Conservation (phyloP, 345 rosid genomes). For the Turritis glabra region DNA sequence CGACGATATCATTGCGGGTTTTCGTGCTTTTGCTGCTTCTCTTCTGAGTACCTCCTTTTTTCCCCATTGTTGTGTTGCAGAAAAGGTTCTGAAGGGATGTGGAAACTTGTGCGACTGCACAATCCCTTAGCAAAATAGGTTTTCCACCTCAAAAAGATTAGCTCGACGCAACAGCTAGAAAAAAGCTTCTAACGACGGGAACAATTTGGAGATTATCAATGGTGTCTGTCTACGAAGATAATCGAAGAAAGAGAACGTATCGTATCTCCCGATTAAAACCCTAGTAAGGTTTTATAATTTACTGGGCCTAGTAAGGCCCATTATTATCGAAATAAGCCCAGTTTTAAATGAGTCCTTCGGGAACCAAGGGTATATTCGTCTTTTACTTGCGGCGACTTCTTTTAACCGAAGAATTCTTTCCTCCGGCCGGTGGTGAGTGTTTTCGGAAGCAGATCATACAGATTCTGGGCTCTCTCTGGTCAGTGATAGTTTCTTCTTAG, state of each 20-base stretch:
- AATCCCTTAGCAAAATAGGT: not conserved
- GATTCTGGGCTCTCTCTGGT: constrained; percentile 33
- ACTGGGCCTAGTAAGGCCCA: constrained; percentile 23
- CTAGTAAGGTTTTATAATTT: constrained; percentile 28
- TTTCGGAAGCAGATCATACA: constrained; percentile 34
- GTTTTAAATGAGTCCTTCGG: not conserved
- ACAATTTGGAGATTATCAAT: constrained; percentile 7
- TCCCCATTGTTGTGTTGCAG: constrained; percentile 51
- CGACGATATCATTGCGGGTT: constrained; percentile 42
- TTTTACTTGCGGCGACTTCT: not conserved
- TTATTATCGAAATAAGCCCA: not conserved
- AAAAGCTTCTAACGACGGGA: not conserved
- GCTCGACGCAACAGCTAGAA: not conserved
- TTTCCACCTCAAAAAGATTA: not conserved
- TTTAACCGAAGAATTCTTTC: not conserved
- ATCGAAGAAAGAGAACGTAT: not conserved
- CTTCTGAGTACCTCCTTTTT: constrained; percentile 52
- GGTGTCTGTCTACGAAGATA: not conserved
- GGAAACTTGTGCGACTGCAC: not conserved
- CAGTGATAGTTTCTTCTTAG: not conserved
- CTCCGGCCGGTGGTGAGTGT: constrained; percentile 31
- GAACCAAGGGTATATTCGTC: constrained; percentile 1
- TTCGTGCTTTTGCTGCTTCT: constrained; percentile 46
- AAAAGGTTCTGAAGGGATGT: not conserved
- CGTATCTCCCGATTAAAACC: constrained; percentile 28